Evolutionary conservation across 306 rosid species (phyloP), one percentile per base, ranked within the genome.

Genomic region (Vicia sativa): DNA sequence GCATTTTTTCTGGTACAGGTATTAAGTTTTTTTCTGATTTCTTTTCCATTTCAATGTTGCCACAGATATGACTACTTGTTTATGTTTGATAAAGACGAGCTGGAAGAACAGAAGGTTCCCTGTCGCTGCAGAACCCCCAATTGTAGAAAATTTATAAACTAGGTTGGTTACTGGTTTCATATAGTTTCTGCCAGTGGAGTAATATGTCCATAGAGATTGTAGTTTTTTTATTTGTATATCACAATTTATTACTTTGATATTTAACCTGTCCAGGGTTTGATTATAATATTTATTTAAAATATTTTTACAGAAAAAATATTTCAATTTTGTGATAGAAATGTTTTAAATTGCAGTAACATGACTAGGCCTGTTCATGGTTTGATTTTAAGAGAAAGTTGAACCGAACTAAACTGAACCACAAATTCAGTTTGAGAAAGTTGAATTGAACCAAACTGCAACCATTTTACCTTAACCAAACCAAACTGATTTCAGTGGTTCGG

Each of bases 51-150:
- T 13, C n/a, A 38, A 35, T 26, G 69, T 42, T 75, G 71, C 16
- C 19, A 81, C 93, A 92, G 96, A 80, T 92, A 89, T 31, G 88
- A 90, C 74, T 92, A 92, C 85, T 78, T 81, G 85, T 90, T 90
- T 28, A 96, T 81, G 85, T 90, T 90, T 28, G 96, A 92, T 81
- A 87, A 86, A 4, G 95, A 89, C 19, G 98, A 92, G 49, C 75
- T 25, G 5, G 96, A 84, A 9, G 96, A 90, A 37, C 80, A 68
- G 44, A 90, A 85, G 85, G 93, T 92, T 15, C 93, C 87, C 38
- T 92, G 98, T 79, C 86, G 31, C 25, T 92, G 98, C 76, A 82
- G 74, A 71, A 84, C 98, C 71, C 77, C 88, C 44, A 72, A 63
- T 55, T 93, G 98, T 78, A 82, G 87, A 74, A 80, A 79, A 77